Evolutionary conservation across 1,284 basidiomycete species (phyloP), one percentile per base, ranked within the genome.

Genomic region (Apiotrichum domesticum): DNA sequence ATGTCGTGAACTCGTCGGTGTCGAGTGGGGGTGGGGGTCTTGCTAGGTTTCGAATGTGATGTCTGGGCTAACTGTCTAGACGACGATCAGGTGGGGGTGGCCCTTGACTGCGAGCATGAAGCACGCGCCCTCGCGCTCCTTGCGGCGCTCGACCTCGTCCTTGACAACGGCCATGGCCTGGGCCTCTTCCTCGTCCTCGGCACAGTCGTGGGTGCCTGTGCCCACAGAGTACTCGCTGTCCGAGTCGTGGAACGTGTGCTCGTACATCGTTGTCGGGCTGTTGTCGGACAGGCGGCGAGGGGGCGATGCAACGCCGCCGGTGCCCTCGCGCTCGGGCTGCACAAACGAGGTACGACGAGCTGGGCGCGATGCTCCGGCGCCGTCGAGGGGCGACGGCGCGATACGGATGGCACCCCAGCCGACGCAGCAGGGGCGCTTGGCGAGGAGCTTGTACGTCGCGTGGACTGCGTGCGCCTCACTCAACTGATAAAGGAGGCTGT

Each of bases 351-450:
- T 64, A 42, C 71, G 64, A 46, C 70, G 55, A 39, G 56, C 57
- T 15, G 56, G 55, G 21, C 58, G 56, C 35, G 60, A 63, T 8
- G 64, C 57, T 4, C 54, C 59, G 34, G 47, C 34, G 14, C 56
- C 51, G 60, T 58, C 47, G 8, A 64, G 53, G 6, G 62, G 55
- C 10, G 66, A 66, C 3, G 71, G 71, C 3, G 72, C 67, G 34
- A 76, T 62, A 9, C 72, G 67, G 56, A 76, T 70, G 54, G 68
- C 69, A 39, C 71, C 74, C 70, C 70, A 77, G 21, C 70, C 67
- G 44, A 60, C 52, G 11, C 57, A 51, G 33, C 57, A 53, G 7
- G 68, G 66, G 13, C 70, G 67, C 15, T 72, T 65, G 4, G 75
- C 72, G 9, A 73, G 56, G 14, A 77, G 63, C 29, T 70, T 66